These are phyloP conservation scores for Hypoxylon sp. DNA, from an alignment of 2,329 filamentous ascomycete species.

Conservation along the genomic window DNA sequence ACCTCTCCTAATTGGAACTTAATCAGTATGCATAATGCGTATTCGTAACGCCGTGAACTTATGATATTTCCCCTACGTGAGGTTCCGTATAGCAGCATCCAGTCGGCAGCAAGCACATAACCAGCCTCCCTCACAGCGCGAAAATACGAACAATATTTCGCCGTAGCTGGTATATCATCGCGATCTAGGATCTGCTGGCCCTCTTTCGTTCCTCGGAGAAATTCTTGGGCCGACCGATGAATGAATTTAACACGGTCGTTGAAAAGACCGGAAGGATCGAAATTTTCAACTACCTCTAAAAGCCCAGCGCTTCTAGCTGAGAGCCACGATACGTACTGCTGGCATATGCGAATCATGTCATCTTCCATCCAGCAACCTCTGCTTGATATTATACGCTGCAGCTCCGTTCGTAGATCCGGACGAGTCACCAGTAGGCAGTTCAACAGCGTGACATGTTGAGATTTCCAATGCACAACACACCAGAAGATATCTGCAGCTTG, in stretches of 20 bases:
- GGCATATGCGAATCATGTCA: background rate
- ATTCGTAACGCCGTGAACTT: background rate
- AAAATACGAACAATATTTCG: background rate
- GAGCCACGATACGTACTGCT: conserved; percentile 4
- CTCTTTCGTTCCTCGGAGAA: conserved; percentile 25
- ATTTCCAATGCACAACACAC: background rate
- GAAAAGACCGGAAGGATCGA: no score
- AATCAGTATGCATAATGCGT: no score
- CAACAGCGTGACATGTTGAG: background rate
- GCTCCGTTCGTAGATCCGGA: conserved; percentile 1
- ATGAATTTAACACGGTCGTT: background rate
- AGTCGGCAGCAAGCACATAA: background rate
- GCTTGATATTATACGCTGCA: background rate
- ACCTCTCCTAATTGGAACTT: background rate
- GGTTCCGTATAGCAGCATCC: no score
- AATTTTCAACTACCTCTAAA: background rate
- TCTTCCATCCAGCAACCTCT: background rate
- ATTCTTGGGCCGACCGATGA: conserved; percentile 33
- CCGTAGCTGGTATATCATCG: background rate
- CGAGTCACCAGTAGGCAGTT: conserved; percentile 1
- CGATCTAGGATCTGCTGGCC: conserved; percentile 14
- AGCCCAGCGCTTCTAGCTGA: conserved; percentile 23
- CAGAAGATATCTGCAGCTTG: conserved; percentile 28
- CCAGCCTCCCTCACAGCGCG: background rate
- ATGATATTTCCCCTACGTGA: background rate